Evolutionary conservation across 148 eudicot genomes (phyloP).

Genomic region (Cornus florida): DNA sequence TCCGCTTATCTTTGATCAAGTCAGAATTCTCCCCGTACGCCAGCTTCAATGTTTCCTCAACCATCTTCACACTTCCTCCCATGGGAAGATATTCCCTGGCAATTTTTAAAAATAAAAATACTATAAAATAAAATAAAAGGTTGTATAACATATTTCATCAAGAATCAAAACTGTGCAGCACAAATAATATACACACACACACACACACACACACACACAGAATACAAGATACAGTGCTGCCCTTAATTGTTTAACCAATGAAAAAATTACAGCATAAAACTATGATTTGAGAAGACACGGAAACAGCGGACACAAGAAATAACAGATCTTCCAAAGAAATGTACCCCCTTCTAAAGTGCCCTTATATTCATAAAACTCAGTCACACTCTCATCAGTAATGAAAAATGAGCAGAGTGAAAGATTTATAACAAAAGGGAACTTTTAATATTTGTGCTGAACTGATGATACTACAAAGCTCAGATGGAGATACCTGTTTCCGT

Average conservation of each 20-base stretch:
- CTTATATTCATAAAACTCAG: not conserved
- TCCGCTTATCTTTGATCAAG: constrained; percentile 75
- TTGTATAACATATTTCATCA: not conserved
- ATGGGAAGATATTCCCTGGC: constrained; percentile 98
- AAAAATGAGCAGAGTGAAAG: not conserved
- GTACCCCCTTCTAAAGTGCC: not conserved
- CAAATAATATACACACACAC: not conserved
- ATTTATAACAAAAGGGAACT: not conserved
- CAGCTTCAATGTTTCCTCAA: constrained; percentile 85
- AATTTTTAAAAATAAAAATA: not conserved
- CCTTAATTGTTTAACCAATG: not conserved
- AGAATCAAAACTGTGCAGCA: not conserved
- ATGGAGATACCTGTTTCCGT: too few species aligned
- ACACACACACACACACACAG: too few species aligned
- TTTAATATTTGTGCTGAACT: too few species aligned
- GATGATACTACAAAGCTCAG: not conserved
- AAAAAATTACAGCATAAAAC: not conserved
- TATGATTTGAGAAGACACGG: too few species aligned
- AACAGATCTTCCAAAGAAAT: too few species aligned
- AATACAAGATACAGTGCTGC: not conserved
- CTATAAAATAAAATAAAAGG: not conserved
- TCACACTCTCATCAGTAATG: not conserved
- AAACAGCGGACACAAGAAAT: too few species aligned
- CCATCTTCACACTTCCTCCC: constrained; percentile 93
- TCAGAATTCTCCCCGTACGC: constrained; percentile 94